Percentiles rank a stretch among this genome's conserved stretches.
Conservation (phyloP, 352 stramenopile species). For the Pythium chondricola region DNA sequence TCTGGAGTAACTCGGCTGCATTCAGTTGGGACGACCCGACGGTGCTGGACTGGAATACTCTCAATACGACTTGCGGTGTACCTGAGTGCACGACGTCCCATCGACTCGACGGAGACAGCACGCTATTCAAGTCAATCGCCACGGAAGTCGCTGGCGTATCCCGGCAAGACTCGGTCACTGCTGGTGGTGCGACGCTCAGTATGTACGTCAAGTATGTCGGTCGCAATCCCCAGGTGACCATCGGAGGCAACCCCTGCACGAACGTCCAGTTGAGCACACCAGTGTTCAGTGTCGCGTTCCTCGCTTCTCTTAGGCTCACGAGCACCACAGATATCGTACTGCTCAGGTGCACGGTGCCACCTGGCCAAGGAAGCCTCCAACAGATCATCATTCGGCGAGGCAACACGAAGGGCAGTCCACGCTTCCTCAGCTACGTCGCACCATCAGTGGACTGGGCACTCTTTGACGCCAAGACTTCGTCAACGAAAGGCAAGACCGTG, state of each 20-base stretch:
- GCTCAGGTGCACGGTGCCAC: conserved; percentile 37
- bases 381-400: conserved; percentile 29
- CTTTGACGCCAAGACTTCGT: conserved; percentile 21
- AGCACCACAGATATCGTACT: conserved; percentile 29
- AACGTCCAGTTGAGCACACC: conserved; percentile 27
- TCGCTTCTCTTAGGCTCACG: conserved; percentile 18
- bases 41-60: conserved; percentile 52
- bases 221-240: conserved; percentile 26
- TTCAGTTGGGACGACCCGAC: conserved; percentile 59
- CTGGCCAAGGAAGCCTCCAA: conserved; percentile 39
- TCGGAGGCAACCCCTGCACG: conserved; percentile 24
- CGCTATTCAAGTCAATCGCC: conserved; percentile 25
- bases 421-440: conserved; percentile 47
- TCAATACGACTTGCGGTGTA: conserved; percentile 29
- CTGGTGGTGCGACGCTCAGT: conserved; percentile 34
- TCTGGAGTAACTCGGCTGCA: conserved; percentile 42
- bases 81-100: conserved; percentile 45
- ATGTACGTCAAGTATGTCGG: conserved; percentile 55
- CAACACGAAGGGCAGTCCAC: conserved; percentile 28
- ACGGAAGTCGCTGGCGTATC: conserved; percentile 19
- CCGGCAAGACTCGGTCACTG: conserved; percentile 34
- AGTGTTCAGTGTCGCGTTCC: conserved; percentile 8
- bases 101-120: conserved; percentile 33
- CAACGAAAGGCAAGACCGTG: conserved; percentile 40
- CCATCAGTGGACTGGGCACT: conserved; percentile 33